These are phyloP conservation scores for Dictyostelium intermedium DNA, from an alignment of 78 protist species.

Conservation along the genomic window DNA sequence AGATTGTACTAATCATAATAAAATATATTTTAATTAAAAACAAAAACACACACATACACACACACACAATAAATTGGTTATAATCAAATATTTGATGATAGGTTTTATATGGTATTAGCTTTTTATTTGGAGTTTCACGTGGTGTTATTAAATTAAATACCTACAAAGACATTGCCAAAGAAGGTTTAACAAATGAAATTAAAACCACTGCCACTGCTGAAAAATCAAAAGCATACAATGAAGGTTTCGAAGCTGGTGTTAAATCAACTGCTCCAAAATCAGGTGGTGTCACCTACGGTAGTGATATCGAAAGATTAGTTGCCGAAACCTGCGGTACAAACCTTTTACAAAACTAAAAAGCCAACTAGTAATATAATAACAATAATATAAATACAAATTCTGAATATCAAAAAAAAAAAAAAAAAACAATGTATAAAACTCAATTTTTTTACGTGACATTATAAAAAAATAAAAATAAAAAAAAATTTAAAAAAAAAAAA, in stretches of 20 bases:
- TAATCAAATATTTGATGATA: too few relatives aligned
- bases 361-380: background rate
- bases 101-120: background rate
- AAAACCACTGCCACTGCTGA: background rate
- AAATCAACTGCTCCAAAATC: background rate
- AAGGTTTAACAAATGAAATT: slow-evolving; percentile 1
- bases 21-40: too few relatives aligned
- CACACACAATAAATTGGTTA: too few relatives aligned
- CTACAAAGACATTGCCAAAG: background rate
- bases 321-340: background rate
- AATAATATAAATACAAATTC: background rate
- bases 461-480: background rate
- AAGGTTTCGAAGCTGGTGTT: slow-evolving; percentile 34
- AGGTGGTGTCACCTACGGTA: background rate
- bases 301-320: slow-evolving; percentile 12
- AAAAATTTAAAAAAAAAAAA: background rate
- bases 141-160: background rate
- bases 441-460: background rate
- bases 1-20: too few relatives aligned
- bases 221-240: background rate
- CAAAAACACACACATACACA: too few relatives aligned
- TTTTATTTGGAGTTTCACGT: background rate
- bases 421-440: background rate
- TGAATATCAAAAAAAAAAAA: background rate
- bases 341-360: background rate